Evolutionary conservation across 768 basidiomycete species (phyloP).

Genomic region (Strobilomyces dryophilus): DNA sequence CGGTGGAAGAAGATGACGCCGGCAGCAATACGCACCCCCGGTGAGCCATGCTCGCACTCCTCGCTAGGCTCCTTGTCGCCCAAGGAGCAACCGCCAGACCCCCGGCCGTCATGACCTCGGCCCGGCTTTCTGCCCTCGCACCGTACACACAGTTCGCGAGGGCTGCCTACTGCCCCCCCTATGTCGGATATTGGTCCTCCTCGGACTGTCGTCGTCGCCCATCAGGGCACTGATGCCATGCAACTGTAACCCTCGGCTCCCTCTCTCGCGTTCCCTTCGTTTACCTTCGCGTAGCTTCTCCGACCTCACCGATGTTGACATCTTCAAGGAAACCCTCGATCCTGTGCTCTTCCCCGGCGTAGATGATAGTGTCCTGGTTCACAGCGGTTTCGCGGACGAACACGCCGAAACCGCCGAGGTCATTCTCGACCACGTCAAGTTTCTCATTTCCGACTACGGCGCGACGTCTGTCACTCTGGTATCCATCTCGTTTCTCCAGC

Average conservation of each 20-base stretch:
- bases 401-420: constrained; percentile 44
- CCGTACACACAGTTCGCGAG: constrained; percentile 52
- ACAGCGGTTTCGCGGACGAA: constrained; percentile 50
- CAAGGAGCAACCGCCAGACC: constrained; percentile 2
- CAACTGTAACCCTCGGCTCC: constrained; percentile 38
- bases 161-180: constrained; percentile 51
- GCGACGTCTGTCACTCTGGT: constrained; percentile 41
- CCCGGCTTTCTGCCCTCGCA: constrained; percentile 35
- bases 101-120: constrained; percentile 19
- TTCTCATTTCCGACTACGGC: constrained; percentile 34
- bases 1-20: background rate
- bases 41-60: constrained; percentile 2
- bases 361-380: constrained; percentile 39
- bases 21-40: background rate
- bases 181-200: constrained; percentile 53
- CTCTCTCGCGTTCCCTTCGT: background rate
- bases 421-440: constrained; percentile 43
- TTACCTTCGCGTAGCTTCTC: constrained; percentile 35
- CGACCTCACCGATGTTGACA: constrained; percentile 46
- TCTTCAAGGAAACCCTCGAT: constrained; percentile 38
- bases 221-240: constrained; percentile 58
- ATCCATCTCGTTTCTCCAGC: constrained; percentile 6
- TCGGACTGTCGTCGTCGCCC: constrained; percentile 55
- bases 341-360: constrained; percentile 54
- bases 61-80: background rate